Evolutionary conservation across 23 red algal genomes (phyloP), one percentile per base, ranked within the genome.

Genomic region (Gracilaria caudata): DNA sequence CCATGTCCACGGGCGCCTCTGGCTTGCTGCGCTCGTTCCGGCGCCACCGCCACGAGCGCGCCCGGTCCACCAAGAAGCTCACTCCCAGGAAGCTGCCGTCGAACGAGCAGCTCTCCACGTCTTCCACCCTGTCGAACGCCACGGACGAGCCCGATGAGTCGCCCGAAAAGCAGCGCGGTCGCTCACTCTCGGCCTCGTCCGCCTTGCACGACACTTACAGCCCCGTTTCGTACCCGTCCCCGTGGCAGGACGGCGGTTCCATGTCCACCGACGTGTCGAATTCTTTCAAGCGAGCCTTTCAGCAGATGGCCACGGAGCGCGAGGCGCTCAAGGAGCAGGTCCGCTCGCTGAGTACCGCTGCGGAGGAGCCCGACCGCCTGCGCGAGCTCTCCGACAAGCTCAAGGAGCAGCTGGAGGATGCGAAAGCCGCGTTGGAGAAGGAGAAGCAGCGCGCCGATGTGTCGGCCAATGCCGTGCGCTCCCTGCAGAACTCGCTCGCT

Each of bases 201-300:
- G 6, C 17, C 2, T 2, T 36, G 34, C 32, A 71, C 20, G 65
- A 71, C 32, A n/a, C 65, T 21, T 41, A 13, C 34, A 28, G 1
- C 34, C 65, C 65, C 33, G 37, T 41, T n/a, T 36, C 65, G 14
- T 34, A 39, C 12, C 65, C 65, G 37, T 71, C 65, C 33, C 65
- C 74, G 30, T 85, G 81, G 81, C 59, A 63, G 36, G 81, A 85
- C 29, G 81, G 81, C n/a, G 65, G 26, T 33, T 32, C 59, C 60
- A 63, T 88, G 46, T 73, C 68, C 35, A 88, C 84, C 43, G 84
- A 88, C 68, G 84, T 88, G 16, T 77, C 70, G 8, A 46, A 88
- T 45, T 73, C 60, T 36, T 88, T 88, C 46, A 88, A 88, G 30
- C 66, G 84, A 9, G 84, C 84, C 70, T 88, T 88, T 65, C 84